phyloP scores from a whole-genome alignment of 2,329 filamentous ascomycete genomes.

The Exserohilum turcica region DNA sequence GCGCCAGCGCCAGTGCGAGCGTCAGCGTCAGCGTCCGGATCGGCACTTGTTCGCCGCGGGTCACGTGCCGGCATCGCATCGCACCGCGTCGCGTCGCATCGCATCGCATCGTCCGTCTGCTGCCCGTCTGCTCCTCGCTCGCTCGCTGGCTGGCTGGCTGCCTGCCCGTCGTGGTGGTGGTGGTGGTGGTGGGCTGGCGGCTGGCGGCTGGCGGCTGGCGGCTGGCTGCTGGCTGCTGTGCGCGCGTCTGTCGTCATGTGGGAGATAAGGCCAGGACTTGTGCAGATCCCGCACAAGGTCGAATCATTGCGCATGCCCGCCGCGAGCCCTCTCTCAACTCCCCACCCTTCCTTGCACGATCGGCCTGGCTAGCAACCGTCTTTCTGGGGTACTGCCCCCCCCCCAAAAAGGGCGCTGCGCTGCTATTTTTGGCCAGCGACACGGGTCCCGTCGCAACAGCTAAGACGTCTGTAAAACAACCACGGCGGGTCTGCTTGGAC shows the following conservation, averaged over 20 bases:
- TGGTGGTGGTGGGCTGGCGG: too few species aligned
- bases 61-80: too few species aligned
- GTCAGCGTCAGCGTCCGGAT: background rate
- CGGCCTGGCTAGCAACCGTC: conserved; percentile 31
- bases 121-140: too few species aligned
- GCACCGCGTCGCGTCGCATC: too few species aligned
- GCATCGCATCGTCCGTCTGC: too few species aligned
- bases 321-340: conserved; percentile 15
- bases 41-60: conserved; percentile 3
- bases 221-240: too few species aligned
- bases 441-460: conserved; percentile 20
- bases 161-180: too few species aligned
- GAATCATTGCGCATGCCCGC: conserved; percentile 32
- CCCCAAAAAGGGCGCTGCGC: conserved; percentile 21
- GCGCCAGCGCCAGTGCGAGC: background rate
- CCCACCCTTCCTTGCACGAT: conserved; percentile 20
- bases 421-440: conserved; percentile 41
- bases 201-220: too few species aligned
- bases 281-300: conserved; percentile 38
- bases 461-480: conserved; percentile 18
- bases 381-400: conserved; percentile 36
- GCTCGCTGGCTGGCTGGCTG: too few species aligned
- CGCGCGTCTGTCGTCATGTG: conserved; percentile 30
- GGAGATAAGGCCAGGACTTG: conserved; percentile 36
- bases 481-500: conserved; percentile 14